Conservation (phyloP, 768 basidiomycete genomes). For the Suillus hirtellus region DNA sequence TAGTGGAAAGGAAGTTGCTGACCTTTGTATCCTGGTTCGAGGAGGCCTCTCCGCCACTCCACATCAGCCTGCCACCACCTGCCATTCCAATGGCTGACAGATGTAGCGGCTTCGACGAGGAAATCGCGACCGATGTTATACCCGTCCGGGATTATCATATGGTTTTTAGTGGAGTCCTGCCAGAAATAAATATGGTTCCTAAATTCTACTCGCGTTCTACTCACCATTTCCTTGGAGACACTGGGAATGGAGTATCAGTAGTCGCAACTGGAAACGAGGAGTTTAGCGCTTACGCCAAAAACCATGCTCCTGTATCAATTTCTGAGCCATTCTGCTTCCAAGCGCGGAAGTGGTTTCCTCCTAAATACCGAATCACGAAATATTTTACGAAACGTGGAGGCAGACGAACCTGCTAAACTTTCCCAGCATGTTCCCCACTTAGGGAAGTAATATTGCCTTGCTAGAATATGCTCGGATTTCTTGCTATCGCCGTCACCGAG, state of each 20-base stretch:
- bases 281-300: conserved; percentile 60
- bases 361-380: conserved; percentile 31
- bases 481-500: conserved; percentile 80
- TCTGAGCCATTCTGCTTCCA: conserved; percentile 85
- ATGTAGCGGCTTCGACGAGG: conserved; percentile 65
- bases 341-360: conserved; percentile 88
- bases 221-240: conserved; percentile 70
- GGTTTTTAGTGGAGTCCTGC: conserved; percentile 59
- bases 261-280: neutral
- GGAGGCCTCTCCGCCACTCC: conserved; percentile 70
- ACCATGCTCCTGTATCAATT: conserved; percentile 80
- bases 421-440: conserved; percentile 89
- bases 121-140: conserved; percentile 84
- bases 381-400: neutral
- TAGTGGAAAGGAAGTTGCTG: conserved; percentile 11
- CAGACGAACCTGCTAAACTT: conserved; percentile 58
- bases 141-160: conserved; percentile 75
- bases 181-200: conserved; percentile 7
- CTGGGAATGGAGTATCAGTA: conserved; percentile 35
- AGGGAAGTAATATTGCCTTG: conserved; percentile 77
- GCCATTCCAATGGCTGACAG: conserved; percentile 61
- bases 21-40: conserved; percentile 73
- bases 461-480: conserved; percentile 68
- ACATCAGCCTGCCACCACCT: conserved; percentile 77
- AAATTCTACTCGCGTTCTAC: conserved; percentile 5